phyloP scores from a whole-genome alignment of 768 basidiomycete species.

The Boletus rufocinnamomeus region DNA sequence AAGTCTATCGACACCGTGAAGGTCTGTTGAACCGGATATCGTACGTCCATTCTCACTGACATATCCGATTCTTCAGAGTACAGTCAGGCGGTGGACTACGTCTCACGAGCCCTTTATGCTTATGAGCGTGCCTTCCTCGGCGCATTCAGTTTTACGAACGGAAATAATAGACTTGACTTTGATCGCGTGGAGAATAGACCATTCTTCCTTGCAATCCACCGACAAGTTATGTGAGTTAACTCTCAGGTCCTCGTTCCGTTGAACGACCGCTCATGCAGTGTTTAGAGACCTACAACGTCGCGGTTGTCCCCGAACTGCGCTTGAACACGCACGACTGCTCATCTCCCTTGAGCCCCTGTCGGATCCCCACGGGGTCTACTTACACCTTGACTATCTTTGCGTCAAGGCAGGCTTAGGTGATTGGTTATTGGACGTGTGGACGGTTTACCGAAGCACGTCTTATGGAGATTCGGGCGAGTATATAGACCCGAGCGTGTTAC shows the following conservation, averaged over 20 bases:
- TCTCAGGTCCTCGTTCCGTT: neutral
- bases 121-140: slow-evolving; percentile 91
- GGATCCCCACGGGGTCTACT: slow-evolving; percentile 86
- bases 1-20: slow-evolving; percentile 68
- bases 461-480: slow-evolving; percentile 23
- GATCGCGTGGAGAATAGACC: slow-evolving; percentile 89
- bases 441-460: slow-evolving; percentile 18
- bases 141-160: slow-evolving; percentile 80
- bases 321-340: slow-evolving; percentile 88
- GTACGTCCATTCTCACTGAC: neutral
- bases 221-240: slow-evolving; percentile 69
- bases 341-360: slow-evolving; percentile 80
- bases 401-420: slow-evolving; percentile 76
- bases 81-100: slow-evolving; percentile 79
- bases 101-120: slow-evolving; percentile 91
- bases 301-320: slow-evolving; percentile 86
- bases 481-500: slow-evolving; percentile 61
- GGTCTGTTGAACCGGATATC: slow-evolving; percentile 45
- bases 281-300: slow-evolving; percentile 81
- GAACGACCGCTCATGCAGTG: neutral
- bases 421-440: slow-evolving; percentile 76
- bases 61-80: slow-evolving; percentile 55
- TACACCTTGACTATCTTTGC: slow-evolving; percentile 85
- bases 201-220: slow-evolving; percentile 85
- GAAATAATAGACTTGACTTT: slow-evolving; percentile 85